Evolutionary conservation across 345 rosid species (phyloP).

Genomic region (Syzygium aqueum): DNA sequence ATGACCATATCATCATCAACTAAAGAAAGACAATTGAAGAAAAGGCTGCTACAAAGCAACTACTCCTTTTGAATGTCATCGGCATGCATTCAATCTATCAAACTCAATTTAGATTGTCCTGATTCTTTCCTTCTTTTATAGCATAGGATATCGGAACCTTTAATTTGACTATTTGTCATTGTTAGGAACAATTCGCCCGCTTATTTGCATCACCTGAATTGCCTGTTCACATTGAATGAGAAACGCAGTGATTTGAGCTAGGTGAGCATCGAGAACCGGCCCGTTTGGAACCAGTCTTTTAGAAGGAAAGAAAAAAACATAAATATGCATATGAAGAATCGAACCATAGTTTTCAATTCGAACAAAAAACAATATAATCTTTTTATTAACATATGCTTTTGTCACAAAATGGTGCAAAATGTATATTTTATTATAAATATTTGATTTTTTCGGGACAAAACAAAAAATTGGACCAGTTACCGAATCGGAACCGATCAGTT

Average conservation of each 20-base stretch:
- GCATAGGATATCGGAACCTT: background rate
- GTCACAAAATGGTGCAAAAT: no score
- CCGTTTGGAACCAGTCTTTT: background rate
- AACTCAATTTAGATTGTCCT: background rate
- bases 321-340: background rate
- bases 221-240: background rate
- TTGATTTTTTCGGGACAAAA: background rate
- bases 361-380: background rate
- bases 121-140: background rate
- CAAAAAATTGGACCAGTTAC: background rate
- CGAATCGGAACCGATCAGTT: background rate
- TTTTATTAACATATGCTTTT: no score
- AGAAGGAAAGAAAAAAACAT: background rate
- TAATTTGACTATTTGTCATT: background rate
- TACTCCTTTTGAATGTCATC: background rate
- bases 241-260: accelerated
- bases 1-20: background rate
- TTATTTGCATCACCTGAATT: accelerated
- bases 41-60: background rate
- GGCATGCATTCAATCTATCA: background rate
- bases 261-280: accelerated
- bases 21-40: background rate
- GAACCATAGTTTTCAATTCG: background rate
- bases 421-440: no score
- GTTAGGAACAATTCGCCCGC: accelerated